A percentile compares a stretch with the other conserved stretches of the same genome.
phyloP scores from a whole-genome alignment of 1,139 yeast genomes.

The Meyerozyma elateridarum region DNA sequence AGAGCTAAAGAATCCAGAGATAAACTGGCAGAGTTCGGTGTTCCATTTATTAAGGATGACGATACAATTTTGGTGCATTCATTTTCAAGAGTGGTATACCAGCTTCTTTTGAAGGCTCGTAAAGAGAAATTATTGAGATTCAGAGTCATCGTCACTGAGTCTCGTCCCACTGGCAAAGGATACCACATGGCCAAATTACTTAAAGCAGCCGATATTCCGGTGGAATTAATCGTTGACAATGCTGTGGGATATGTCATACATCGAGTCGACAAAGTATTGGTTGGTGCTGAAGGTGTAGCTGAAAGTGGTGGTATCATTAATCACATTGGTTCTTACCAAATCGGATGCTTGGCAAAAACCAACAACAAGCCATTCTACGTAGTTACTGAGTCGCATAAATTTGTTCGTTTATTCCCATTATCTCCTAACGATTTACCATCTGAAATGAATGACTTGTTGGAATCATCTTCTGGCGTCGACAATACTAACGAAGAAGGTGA shows the following conservation, averaged over 20 bases:
- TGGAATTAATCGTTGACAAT: conserved; percentile 82
- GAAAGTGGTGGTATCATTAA: conserved; percentile 98
- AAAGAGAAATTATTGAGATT: conserved; percentile 68
- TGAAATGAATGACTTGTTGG: conserved; percentile 39
- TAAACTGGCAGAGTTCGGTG: conserved; percentile 83
- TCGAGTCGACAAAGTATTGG: conserved; percentile 86
- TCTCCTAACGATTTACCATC: conserved; percentile 89
- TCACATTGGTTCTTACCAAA: conserved; percentile 92
- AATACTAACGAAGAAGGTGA: conserved; percentile 23
- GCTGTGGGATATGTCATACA: conserved; percentile 93
- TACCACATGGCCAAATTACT: conserved; percentile 66
- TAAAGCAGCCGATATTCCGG: conserved; percentile 81
- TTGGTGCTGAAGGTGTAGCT: conserved; percentile 99
- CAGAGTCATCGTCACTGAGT: conserved; percentile 88
- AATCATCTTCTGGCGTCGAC: conserved; percentile 10
- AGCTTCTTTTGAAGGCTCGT: conserved; percentile 72
- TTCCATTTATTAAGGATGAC: conserved; percentile 88
- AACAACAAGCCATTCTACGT: conserved; percentile 93
- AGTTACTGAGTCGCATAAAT: conserved; percentile 92
- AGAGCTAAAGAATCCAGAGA: conserved; percentile 89
- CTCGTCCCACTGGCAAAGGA: conserved; percentile 84
- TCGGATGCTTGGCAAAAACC: conserved; percentile 87
- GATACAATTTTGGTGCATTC: conserved; percentile 90
- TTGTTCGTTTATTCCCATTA: conserved; percentile 91
- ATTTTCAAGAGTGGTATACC: conserved; percentile 83